These are phyloP conservation scores for Fusarium goolgardi DNA, from an alignment of 2,329 filamentous ascomycete species.

Conservation along the genomic window DNA sequence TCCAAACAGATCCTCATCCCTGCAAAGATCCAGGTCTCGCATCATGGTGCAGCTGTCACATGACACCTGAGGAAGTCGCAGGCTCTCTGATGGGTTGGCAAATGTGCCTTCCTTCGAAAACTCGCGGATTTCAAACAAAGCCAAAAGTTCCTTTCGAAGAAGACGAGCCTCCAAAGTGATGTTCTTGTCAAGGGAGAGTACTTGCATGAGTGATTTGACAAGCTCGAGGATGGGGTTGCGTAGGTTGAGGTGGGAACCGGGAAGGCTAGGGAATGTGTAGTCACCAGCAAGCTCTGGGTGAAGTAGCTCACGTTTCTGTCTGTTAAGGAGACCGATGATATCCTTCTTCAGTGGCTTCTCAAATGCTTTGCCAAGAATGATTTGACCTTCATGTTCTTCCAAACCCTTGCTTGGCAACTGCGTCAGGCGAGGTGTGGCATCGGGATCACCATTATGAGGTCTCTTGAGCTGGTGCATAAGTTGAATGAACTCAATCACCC, in stretches of 20 bases:
- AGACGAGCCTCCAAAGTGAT: conserved; percentile 89
- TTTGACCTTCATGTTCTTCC: conserved; percentile 69
- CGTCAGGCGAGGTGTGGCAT: conserved; percentile 66
- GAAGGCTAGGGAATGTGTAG: conserved; percentile 85
- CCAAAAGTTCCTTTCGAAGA: conserved; percentile 87
- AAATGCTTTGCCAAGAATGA: conserved; percentile 83
- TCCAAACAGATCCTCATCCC: conserved; percentile 81
- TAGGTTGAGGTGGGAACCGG: conserved; percentile 69
- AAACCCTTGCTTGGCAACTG: conserved; percentile 69
- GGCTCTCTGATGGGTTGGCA: conserved; percentile 81
- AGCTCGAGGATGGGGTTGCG: conserved; percentile 85
- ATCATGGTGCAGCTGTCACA: conserved; percentile 92
- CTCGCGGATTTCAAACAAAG: conserved; percentile 92
- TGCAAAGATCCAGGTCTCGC: conserved; percentile 90
- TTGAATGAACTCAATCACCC: conserved; percentile 94
- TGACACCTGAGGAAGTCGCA: conserved; percentile 79
- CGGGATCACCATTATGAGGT: conserved; percentile 63
- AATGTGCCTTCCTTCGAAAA: conserved; percentile 92
- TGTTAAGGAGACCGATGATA: conserved; percentile 81
- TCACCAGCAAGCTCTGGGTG: conserved; percentile 89
- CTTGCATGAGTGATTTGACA: conserved; percentile 92
- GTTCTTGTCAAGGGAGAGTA: conserved; percentile 89
- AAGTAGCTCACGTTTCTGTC: conserved; percentile 88
- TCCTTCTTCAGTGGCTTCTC: conserved; percentile 92
- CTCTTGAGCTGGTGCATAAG: conserved; percentile 91